phyloP scores from a whole-genome alignment of 352 stramenopile genomes.

The Globisporangium solare region DNA sequence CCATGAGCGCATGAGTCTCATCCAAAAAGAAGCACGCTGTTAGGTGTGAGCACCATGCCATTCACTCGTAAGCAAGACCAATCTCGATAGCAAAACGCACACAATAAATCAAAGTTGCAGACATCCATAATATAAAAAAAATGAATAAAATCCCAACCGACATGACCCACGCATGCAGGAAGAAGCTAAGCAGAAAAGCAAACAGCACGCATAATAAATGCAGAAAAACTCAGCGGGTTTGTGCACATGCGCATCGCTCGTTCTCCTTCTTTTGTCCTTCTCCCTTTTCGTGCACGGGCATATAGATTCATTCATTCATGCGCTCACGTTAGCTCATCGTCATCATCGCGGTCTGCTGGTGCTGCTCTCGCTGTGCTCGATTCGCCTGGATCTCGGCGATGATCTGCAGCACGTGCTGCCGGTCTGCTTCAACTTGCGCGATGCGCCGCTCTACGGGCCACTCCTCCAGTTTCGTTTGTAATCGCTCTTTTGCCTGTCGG shows the following conservation, averaged over 20 bases:
- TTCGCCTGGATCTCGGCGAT: constrained; percentile 68
- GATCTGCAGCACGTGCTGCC: constrained; percentile 70
- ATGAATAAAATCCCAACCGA: too few relatives aligned
- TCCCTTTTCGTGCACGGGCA: neutral
- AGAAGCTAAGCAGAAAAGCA: constrained; percentile 1
- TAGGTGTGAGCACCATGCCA: too few relatives aligned
- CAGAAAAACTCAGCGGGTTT: too few relatives aligned
- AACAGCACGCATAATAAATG: neutral
- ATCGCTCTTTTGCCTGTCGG: constrained; percentile 38
- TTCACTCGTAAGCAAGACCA: too few relatives aligned
- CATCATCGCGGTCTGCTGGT: constrained; percentile 31
- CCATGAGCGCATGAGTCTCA: too few relatives aligned
- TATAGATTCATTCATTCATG: neutral
- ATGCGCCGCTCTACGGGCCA: constrained; percentile 80
- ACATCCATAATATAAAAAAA: too few relatives aligned
- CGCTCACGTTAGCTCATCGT: constrained; percentile 28
- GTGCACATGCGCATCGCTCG: neutral
- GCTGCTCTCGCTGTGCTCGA: constrained; percentile 34
- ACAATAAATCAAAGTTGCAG: too few relatives aligned
- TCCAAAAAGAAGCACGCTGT: too few relatives aligned
- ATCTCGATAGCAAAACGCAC: too few relatives aligned
- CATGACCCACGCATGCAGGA: constrained; percentile 1
- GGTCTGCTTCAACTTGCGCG: constrained; percentile 72
- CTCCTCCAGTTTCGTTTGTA: constrained; percentile 50
- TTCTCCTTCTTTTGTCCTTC: neutral